Conservation (phyloP, 2,329 filamentous ascomycete species). For the Botrytis paeoniae region DNA sequence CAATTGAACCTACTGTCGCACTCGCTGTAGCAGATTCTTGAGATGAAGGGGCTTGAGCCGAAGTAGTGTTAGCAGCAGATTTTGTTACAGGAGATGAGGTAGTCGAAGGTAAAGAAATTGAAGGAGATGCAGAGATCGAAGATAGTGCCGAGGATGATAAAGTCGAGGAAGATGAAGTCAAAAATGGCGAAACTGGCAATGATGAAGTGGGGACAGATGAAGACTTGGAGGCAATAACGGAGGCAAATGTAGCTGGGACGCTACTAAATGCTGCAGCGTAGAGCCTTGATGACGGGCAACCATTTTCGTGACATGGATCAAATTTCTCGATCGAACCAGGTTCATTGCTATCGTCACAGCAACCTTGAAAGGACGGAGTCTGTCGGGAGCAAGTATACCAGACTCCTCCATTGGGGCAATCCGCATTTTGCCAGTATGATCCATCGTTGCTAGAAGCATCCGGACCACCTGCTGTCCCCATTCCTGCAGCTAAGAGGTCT, state of each 20-base stretch:
- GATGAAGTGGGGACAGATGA: neutral
- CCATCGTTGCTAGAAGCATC: conserved; percentile 4
- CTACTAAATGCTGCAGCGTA: neutral
- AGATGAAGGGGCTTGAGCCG: neutral
- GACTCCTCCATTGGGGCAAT: conserved; percentile 8
- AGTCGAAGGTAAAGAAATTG: neutral
- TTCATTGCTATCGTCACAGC: neutral
- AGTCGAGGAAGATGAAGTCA: neutral
- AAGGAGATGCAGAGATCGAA: neutral
- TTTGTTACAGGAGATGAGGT: neutral
- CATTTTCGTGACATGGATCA: neutral
- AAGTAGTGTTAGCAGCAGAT: neutral
- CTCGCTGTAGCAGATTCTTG: neutral
- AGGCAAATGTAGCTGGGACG: neutral
- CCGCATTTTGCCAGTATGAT: conserved; percentile 1
- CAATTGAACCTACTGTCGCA: neutral
- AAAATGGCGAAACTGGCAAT: neutral
- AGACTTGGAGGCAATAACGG: neutral
- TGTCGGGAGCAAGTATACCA: conserved; percentile 1
- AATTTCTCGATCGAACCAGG: neutral
- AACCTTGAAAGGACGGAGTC: conserved; percentile 10
- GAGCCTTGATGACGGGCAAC: neutral
- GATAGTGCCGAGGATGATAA: neutral
- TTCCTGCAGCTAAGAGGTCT: conserved; percentile 23
- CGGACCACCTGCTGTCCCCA: conserved; percentile 20